These are phyloP conservation scores for Nicotiana knightiana DNA, from an alignment of 257 asterid genomes.

Conservation along the genomic window DNA sequence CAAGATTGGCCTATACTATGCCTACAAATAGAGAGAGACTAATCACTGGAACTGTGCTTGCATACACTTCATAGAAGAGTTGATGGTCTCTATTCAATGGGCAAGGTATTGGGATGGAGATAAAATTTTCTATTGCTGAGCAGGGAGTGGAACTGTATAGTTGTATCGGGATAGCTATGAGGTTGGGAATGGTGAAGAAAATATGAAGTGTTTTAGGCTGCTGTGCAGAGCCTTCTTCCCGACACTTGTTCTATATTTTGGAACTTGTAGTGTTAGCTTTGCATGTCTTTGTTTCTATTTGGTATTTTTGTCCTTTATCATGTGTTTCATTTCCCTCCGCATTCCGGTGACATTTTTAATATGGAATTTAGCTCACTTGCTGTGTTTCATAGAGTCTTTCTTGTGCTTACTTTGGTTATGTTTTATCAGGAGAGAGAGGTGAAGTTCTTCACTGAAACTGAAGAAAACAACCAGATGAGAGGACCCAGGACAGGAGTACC, in stretches of 20 bases:
- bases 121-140: not conserved
- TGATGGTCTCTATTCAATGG: not conserved
- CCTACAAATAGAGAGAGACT: not conserved
- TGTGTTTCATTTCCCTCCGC: not conserved
- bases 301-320: not conserved
- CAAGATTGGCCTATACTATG: not conserved
- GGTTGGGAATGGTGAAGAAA: not conserved
- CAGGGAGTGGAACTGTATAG: not conserved
- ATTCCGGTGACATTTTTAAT: not conserved
- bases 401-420: not conserved
- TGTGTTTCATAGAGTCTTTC: not conserved
- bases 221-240: not conserved
- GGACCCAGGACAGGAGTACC: constrained; percentile 99
- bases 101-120: not conserved
- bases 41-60: not conserved
- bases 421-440: constrained; percentile 85
- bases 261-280: not conserved
- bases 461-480: constrained; percentile 98
- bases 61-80: not conserved
- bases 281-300: not conserved
- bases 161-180: not conserved
- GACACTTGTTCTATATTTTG: not conserved
- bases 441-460: constrained; percentile 97
- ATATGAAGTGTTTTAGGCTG: not conserved
- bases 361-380: not conserved